Conservation (phyloP, 805 yeast species). For the Brettanomyces nanus region DNA sequence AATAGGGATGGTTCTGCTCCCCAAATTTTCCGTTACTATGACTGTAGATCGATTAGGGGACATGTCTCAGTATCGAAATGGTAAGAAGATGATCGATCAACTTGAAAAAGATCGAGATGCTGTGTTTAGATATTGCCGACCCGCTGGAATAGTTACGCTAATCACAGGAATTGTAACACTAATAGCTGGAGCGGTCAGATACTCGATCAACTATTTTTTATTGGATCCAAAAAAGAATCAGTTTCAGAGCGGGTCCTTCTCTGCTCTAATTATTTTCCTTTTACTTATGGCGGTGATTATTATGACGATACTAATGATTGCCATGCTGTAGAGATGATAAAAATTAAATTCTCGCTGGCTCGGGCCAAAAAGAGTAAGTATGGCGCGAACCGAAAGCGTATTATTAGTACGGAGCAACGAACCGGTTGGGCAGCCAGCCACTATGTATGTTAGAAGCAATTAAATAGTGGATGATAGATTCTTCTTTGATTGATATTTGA, state of each 20-base stretch:
- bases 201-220: slow-evolving; percentile 33
- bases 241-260: slow-evolving; percentile 25
- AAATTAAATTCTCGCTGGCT: not conserved
- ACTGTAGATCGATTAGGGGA: slow-evolving; percentile 6
- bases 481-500: too few relatives aligned
- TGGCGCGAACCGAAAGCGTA: too few relatives aligned
- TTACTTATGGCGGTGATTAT: slow-evolving; percentile 9
- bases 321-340: not conserved
- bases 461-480: too few relatives aligned
- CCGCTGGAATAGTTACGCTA: slow-evolving; percentile 29
- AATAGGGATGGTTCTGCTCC: slow-evolving; percentile 44
- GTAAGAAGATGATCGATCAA: slow-evolving; percentile 3
- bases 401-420: too few relatives aligned
- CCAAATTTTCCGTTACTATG: slow-evolving; percentile 27
- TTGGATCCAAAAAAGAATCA: slow-evolving; percentile 11
- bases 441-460: too few relatives aligned
- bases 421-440: too few relatives aligned
- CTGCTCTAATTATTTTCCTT: slow-evolving; percentile 31
- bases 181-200: slow-evolving; percentile 36
- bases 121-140: slow-evolving; percentile 13
- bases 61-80: not conserved
- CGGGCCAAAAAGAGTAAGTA: not conserved
- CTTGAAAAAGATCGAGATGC: slow-evolving; percentile 8
- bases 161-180: slow-evolving; percentile 35
- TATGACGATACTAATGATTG: slow-evolving; percentile 27